Evolutionary conservation across 2,329 filamentous ascomycete species (phyloP), one percentile per base, ranked within the genome.

Genomic region (Orbilia quercus): DNA sequence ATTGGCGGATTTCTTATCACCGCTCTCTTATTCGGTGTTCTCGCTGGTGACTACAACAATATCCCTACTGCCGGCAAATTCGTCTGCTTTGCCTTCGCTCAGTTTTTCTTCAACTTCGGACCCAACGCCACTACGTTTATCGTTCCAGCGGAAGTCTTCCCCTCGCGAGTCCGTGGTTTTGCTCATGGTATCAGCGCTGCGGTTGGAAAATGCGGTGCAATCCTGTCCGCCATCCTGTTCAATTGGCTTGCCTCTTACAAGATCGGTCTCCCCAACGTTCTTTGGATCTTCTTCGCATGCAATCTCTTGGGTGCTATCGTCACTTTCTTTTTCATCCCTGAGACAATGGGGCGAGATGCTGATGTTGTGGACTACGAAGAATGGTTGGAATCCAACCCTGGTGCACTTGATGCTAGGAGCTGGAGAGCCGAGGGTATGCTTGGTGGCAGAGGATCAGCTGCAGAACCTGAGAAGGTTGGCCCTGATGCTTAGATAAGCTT

Each of bases 161-260:
- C 80, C 5, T 80, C 80, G 1, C 78, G 80, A 36, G 80, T 80
- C 64, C 77, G 80, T 36, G 78, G 78, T 12, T 79, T 79, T 9
- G 79, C 79, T 5, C 79, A 81, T 62, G 80, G 80, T 51, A 77
- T 81, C 75, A 80, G 78, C 31, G 80, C 80, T 20, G 80, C 79
- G 1, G 76, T 79, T 1, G 80, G 80, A 16, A 81, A 81, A 48
- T 36, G 80, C n/a, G 80, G 80, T 48, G 78, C 79, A 16, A 81
- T 81, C 34, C 76, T 80, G 20, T 79, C 78, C 2, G 79, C 79
- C 81, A 84, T 84, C 42, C 85, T 86, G 77, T 86, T 88, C 76
- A 83, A 85, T 1, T 84, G 83, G 11, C 83, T 88, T 82, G 84
- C 53, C 84, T 82, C 9, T 79, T 74, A 66, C 23, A 62, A 75